Evolutionary conservation across 169 alveolate species (phyloP).

Genomic region (Theileria annulata): DNA sequence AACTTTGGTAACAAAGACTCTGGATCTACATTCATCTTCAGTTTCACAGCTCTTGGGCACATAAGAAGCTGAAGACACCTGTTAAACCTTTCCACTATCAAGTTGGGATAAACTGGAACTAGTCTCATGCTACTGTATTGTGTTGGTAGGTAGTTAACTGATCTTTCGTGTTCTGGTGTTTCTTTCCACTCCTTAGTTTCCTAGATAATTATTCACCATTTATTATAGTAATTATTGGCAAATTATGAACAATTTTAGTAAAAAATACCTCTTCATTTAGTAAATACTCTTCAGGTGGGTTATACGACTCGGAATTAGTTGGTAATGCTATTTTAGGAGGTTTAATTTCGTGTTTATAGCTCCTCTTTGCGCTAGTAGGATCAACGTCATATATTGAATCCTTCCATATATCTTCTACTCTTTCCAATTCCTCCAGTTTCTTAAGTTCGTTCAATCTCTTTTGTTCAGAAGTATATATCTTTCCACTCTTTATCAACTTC

Average conservation of each 20-base stretch:
- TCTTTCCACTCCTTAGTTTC: slow-evolving; percentile 55
- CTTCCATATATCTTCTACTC: slow-evolving; percentile 82
- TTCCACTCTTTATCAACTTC: slow-evolving; percentile 69
- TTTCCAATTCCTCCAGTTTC: slow-evolving; percentile 45
- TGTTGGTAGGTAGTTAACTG: slow-evolving; percentile 76
- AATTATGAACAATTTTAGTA: too few species aligned
- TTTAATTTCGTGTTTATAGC: slow-evolving; percentile 42
- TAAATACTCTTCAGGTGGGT: slow-evolving; percentile 67
- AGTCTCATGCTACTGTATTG: slow-evolving; percentile 85
- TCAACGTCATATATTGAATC: slow-evolving; percentile 72
- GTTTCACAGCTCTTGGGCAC: slow-evolving; percentile 90
- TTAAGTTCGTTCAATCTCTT: slow-evolving; percentile 22
- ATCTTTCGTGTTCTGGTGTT: slow-evolving; percentile 49
- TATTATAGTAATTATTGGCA: not conserved
- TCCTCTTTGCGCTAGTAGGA: slow-evolving; percentile 60
- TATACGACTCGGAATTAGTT: slow-evolving; percentile 63
- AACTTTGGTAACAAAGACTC: slow-evolving; percentile 55
- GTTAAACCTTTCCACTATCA: slow-evolving; percentile 81
- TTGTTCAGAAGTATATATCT: slow-evolving; percentile 28
- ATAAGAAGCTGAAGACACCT: slow-evolving; percentile 91
- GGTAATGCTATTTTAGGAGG: slow-evolving; percentile 64
- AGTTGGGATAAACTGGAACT: slow-evolving; percentile 86
- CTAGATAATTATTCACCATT: slow-evolving; percentile 11
- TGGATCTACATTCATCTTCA: slow-evolving; percentile 85
- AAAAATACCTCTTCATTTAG: slow-evolving; percentile 48